Percentiles rank a stretch among this genome's conserved stretches.
Conservation (phyloP, 192 early-diverging fungal genomes). For the Piromyces sp. region DNA sequence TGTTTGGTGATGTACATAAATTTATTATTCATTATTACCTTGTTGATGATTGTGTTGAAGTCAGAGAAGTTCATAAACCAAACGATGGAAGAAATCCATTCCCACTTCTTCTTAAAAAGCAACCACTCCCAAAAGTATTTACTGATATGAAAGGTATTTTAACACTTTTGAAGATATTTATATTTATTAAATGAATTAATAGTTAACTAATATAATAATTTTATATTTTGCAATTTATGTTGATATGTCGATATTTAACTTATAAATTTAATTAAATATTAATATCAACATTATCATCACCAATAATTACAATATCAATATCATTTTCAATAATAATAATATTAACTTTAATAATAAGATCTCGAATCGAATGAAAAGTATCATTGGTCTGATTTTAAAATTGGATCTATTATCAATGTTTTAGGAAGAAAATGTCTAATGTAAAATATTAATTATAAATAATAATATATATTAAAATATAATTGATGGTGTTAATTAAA, state of each 20-base stretch:
- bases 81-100: slow-evolving; percentile 44
- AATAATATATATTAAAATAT: too few species aligned
- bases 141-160: slow-evolving; percentile 25
- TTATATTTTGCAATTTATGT: too few species aligned
- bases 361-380: slow-evolving; percentile 20
- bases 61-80: slow-evolving; percentile 37
- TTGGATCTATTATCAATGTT: slow-evolving; percentile 36
- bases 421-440: slow-evolving; percentile 35
- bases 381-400: slow-evolving; percentile 39
- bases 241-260: too few species aligned
- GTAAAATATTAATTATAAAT: slow-evolving; percentile 10
- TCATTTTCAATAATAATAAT: neutral
- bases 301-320: neutral
- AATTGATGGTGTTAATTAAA: too few species aligned
- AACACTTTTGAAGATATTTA: too few species aligned
- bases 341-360: slow-evolving; percentile 14
- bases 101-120: slow-evolving; percentile 34
- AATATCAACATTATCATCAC: slow-evolving; percentile 2
- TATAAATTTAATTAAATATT: too few species aligned
- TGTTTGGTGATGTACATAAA: slow-evolving; percentile 42
- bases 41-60: slow-evolving; percentile 47
- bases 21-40: slow-evolving; percentile 50
- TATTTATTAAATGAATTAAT: too few species aligned
- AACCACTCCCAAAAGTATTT: slow-evolving; percentile 35
- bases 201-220: too few species aligned